phyloP scores from a whole-genome alignment of 2,329 filamentous ascomycete species.

The Penicillium sp. region DNA sequence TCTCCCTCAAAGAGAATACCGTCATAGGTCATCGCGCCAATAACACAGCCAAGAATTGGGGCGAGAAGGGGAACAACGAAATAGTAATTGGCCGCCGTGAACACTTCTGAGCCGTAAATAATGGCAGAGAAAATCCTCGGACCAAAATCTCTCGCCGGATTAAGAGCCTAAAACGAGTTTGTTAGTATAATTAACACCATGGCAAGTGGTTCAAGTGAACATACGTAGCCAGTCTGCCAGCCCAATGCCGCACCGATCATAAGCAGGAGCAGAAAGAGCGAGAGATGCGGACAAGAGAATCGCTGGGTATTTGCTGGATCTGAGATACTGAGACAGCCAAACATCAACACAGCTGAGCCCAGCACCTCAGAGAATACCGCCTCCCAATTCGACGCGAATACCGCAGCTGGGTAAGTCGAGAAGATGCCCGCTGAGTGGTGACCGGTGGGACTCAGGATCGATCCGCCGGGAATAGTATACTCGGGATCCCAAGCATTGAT shows the following conservation, averaged over 20 bases:
- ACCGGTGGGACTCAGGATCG: not conserved
- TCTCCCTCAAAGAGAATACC: not conserved
- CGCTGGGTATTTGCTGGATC: not conserved
- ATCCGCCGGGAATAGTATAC: not conserved
- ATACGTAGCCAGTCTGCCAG: not conserved
- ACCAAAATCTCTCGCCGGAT: not conserved
- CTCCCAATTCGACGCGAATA: constrained; percentile 32
- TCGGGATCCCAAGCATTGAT: not conserved
- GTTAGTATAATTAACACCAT: not conserved
- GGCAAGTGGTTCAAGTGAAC: not conserved
- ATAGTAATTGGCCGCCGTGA: not conserved
- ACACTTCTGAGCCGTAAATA: not conserved
- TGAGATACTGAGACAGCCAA: constrained; percentile 27
- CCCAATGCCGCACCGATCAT: not conserved
- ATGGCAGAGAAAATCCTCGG: not conserved
- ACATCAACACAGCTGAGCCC: constrained; percentile 31
- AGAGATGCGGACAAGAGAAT: not conserved
- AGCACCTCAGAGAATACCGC: constrained; percentile 30
- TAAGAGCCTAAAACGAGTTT: not conserved
- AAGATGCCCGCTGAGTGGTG: not conserved
- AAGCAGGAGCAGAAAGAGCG: not conserved
- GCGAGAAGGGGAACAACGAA: not conserved
- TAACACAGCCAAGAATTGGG: not conserved
- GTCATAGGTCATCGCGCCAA: not conserved
- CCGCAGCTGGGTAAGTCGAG: constrained; percentile 24